A percentile compares a stretch with the other conserved stretches of the same genome.
These are phyloP conservation scores for Globisporangium sylvaticum DNA, from an alignment of 352 stramenopile species.

Conservation along the genomic window DNA sequence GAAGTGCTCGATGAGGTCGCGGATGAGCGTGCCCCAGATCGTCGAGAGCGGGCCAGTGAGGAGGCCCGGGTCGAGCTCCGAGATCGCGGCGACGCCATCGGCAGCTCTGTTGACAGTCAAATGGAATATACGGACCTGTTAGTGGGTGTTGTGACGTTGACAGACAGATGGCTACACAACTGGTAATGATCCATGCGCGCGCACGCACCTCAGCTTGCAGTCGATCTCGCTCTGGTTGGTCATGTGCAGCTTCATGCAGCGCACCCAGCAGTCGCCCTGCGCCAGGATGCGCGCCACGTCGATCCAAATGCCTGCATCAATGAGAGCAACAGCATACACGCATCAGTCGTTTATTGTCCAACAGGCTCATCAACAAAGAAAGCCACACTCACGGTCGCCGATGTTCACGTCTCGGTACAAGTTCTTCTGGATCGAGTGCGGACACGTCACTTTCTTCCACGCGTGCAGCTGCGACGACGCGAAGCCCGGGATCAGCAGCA, in stretches of 20 bases:
- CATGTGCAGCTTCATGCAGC: slow-evolving; percentile 72
- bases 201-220: slow-evolving; percentile 63
- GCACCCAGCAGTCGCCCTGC: slow-evolving; percentile 73
- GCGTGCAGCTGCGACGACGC: slow-evolving; percentile 74
- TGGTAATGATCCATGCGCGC: not conserved
- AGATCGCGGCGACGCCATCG: slow-evolving; percentile 56
- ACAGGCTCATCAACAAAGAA: not conserved
- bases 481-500: slow-evolving; percentile 75
- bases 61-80: slow-evolving; percentile 71
- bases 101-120: slow-evolving; percentile 26
- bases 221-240: slow-evolving; percentile 61
- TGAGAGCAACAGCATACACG: not conserved
- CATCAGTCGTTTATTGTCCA: not conserved
- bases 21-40: slow-evolving; percentile 64
- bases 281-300: slow-evolving; percentile 66
- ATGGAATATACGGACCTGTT: not conserved
- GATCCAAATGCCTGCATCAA: slow-evolving; percentile 52
- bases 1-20: slow-evolving; percentile 69
- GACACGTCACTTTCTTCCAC: slow-evolving; percentile 57
- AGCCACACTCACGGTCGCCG: slow-evolving; percentile 49
- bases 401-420: slow-evolving; percentile 76
- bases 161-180: not conserved
- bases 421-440: slow-evolving; percentile 67
- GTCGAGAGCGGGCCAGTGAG: slow-evolving; percentile 69
- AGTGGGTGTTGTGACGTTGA: not conserved